Conservation (phyloP, 768 basidiomycete genomes). For the Dioszegia hungarica region DNA sequence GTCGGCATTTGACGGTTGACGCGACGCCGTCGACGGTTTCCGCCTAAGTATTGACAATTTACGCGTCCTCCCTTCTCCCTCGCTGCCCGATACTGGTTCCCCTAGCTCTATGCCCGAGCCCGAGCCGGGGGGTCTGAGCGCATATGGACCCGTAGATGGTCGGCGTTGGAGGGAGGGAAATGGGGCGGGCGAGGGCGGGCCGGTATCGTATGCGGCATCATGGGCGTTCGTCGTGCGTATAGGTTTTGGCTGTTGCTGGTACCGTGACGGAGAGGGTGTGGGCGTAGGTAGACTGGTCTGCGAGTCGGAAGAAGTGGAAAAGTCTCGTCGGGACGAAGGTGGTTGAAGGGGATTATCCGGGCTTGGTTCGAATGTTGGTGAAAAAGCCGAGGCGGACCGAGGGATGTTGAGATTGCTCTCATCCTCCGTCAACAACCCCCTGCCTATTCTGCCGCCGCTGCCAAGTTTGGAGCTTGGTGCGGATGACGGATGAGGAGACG, state of each 20-base stretch:
- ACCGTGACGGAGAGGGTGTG: not conserved
- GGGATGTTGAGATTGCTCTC: constrained; percentile 1
- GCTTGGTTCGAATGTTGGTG: constrained; percentile 33
- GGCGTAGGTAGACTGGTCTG: not conserved
- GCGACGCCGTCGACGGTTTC: not conserved
- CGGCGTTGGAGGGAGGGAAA: not conserved
- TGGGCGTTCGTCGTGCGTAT: not conserved
- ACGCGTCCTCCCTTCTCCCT: not conserved
- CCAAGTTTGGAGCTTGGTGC: not conserved
- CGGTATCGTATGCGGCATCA: not conserved
- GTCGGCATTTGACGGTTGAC: not conserved
- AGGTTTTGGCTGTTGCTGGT: not conserved
- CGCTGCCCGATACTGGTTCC: not conserved
- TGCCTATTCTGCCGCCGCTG: not conserved
- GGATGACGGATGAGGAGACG: not conserved
- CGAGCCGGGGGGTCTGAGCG: not conserved
- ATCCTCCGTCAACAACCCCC: not conserved
- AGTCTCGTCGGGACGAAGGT: too few relatives aligned
- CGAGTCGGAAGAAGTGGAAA: not conserved
- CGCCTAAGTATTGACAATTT: constrained; percentile 1
- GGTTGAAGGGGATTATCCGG: constrained; percentile 33
- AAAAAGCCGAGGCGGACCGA: constrained; percentile 17
- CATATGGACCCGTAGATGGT: not conserved
- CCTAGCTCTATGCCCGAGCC: not conserved
- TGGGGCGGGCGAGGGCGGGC: constrained; percentile 3